A percentile compares a stretch with the other conserved stretches of the same genome.
Evolutionary conservation across 2,329 filamentous ascomycete genomes (phyloP).

Genomic region (Curvularia lunata): DNA sequence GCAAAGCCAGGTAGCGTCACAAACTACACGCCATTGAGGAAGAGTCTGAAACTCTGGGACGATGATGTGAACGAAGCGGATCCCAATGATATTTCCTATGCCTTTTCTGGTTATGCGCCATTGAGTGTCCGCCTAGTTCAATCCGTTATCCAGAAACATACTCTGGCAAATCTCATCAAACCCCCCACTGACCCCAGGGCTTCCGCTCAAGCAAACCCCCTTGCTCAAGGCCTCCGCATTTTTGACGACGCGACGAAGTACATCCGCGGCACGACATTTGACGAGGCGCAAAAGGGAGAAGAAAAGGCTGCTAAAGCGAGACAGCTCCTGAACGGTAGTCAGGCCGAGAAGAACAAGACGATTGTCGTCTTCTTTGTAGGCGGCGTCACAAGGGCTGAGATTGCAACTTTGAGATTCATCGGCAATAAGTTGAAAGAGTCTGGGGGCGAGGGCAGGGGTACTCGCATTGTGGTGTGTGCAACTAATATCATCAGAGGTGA

Average conservation of each 20-base stretch:
- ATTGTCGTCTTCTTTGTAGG: slow-evolving; percentile 97
- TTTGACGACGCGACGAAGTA: slow-evolving; percentile 93
- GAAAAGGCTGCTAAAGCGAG: slow-evolving; percentile 90
- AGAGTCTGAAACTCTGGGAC: slow-evolving; percentile 84
- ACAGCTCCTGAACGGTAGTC: slow-evolving; percentile 76
- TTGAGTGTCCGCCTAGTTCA: slow-evolving; percentile 90
- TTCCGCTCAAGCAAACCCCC: slow-evolving; percentile 57
- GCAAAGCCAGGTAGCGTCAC: slow-evolving; percentile 59
- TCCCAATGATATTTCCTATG: slow-evolving; percentile 94
- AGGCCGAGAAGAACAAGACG: slow-evolving; percentile 67
- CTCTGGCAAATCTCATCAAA: slow-evolving; percentile 68
- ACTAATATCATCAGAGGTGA: slow-evolving; percentile 91
- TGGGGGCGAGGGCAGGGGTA: slow-evolving; percentile 66
- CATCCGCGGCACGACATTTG: slow-evolving; percentile 86
- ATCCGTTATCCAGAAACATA: slow-evolving; percentile 88
- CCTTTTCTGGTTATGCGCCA: slow-evolving; percentile 96
- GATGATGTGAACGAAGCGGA: slow-evolving; percentile 96
- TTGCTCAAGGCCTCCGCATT: slow-evolving; percentile 83
- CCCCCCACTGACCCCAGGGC: slow-evolving; percentile 49
- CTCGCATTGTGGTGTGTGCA: slow-evolving; percentile 88
- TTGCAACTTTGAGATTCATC: slow-evolving; percentile 72
- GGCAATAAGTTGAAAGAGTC: slow-evolving; percentile 75
- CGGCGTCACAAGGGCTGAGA: slow-evolving; percentile 96
- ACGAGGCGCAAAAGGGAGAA: slow-evolving; percentile 88
- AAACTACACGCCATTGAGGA: slow-evolving; percentile 88